Evolutionary conservation across 2,329 filamentous ascomycete genomes (phyloP).

Genomic region (Plectosphaerella cucumerina): DNA sequence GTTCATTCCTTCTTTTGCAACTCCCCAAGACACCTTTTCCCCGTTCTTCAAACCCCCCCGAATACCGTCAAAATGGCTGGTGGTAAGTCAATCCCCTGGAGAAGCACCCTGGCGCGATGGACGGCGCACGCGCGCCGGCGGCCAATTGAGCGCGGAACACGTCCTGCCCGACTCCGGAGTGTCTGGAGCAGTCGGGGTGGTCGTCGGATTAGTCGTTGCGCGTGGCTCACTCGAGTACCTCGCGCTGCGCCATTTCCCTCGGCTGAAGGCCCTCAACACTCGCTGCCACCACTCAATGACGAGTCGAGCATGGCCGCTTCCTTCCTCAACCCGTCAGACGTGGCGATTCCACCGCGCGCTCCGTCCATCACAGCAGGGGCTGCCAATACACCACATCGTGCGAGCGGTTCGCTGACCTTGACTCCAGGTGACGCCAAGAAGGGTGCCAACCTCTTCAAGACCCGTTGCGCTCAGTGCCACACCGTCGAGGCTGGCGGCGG

Average conservation of each 20-base stretch:
- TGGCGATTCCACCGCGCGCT: too few species aligned
- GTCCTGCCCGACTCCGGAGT: not conserved
- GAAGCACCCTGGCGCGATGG: not conserved
- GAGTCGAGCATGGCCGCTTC: too few species aligned
- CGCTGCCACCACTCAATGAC: too few species aligned
- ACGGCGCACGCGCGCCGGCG: not conserved
- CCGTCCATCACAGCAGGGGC: too few species aligned
- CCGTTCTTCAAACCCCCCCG: conserved; percentile 1
- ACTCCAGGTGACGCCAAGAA: conserved; percentile 80
- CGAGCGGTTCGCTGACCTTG: not conserved
- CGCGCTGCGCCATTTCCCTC: conserved; percentile 2
- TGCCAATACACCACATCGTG: too few species aligned
- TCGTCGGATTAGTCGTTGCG: too few species aligned
- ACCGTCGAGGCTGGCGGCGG: conserved; percentile 83
- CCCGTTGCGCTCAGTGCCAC: conserved; percentile 97
- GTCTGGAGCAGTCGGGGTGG: not conserved
- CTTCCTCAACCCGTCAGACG: too few species aligned
- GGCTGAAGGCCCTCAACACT: not conserved
- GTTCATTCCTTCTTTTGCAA: conserved; percentile 11
- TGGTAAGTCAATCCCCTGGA: conserved; percentile 29
- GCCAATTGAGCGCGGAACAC: not conserved
- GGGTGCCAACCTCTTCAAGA: conserved; percentile 99
- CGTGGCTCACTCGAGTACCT: not conserved
- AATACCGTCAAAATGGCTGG: conserved; percentile 35
- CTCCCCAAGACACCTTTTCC: conserved; percentile 19